A percentile compares a stretch with the other conserved stretches of the same genome.
These are phyloP conservation scores for Penicillium herquei DNA, from an alignment of 495 filamentous ascomycete species.

Conservation along the genomic window DNA sequence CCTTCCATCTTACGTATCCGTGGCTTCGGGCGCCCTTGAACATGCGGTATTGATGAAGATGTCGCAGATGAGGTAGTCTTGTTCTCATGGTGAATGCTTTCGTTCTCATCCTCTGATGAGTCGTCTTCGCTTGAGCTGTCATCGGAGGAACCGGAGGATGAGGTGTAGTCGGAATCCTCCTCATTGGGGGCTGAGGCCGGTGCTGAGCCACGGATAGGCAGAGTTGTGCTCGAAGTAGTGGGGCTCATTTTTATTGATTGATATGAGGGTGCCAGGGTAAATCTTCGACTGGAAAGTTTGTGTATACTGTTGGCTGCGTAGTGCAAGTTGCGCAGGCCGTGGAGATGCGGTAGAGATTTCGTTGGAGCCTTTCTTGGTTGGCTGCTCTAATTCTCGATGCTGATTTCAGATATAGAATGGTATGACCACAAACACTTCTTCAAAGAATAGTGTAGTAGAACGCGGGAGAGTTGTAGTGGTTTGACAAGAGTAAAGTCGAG, in stretches of 20 bases:
- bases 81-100: slow-evolving; percentile 15
- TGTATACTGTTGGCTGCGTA: no score
- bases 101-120: slow-evolving; percentile 23
- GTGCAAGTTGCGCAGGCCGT: no score
- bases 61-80: neutral
- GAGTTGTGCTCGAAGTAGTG: slow-evolving; percentile 4
- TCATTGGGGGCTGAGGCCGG: slow-evolving; percentile 11
- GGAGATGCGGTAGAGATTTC: no score
- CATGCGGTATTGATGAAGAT: slow-evolving; percentile 22
- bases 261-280: neutral
- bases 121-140: slow-evolving; percentile 25
- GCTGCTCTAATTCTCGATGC: no score
- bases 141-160: slow-evolving; percentile 35
- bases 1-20: slow-evolving; percentile 30
- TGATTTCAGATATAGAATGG: no score
- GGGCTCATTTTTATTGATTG: slow-evolving; percentile 11
- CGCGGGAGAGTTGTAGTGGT: neutral
- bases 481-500: slow-evolving; percentile 9
- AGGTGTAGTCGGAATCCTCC: slow-evolving; percentile 42
- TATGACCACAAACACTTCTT: no score
- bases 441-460: neutral
- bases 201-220: slow-evolving; percentile 1
- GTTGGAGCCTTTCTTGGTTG: no score
- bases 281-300: no score
- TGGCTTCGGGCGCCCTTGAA: slow-evolving; percentile 37